phyloP scores from a whole-genome alignment of 371 early-diverging fungal species.

The Zopfochytrium polystomum region DNA sequence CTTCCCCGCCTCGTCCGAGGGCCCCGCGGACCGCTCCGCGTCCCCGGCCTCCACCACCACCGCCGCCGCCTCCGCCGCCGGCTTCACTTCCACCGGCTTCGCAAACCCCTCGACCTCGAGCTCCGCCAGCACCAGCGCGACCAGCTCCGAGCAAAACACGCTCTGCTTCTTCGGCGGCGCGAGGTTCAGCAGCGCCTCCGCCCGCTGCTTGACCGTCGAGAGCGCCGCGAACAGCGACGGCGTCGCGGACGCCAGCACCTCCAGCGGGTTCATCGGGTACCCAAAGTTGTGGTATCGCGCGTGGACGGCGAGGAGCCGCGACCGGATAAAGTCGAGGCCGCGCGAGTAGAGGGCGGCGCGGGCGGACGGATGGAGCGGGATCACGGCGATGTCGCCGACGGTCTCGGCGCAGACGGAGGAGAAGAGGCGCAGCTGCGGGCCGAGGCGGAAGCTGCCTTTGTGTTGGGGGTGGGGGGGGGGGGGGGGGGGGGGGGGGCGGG shows the following conservation, averaged over 20 bases:
- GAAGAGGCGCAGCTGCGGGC: constrained; percentile 31
- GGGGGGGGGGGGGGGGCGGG: too few relatives aligned
- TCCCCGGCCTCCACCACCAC: constrained; percentile 10
- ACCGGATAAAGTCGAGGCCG: not conserved
- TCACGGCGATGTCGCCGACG: constrained; percentile 24
- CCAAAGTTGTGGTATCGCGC: constrained; percentile 9
- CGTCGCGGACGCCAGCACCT: constrained; percentile 10
- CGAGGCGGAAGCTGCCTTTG: constrained; percentile 26
- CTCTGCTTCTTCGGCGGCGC: not conserved
- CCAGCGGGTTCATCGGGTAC: constrained; percentile 14
- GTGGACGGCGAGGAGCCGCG: constrained; percentile 13
- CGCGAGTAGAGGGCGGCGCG: constrained; percentile 6
- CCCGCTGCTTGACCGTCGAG: not conserved
- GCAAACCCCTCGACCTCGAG: constrained; percentile 28
- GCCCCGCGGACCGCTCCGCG: constrained; percentile 3
- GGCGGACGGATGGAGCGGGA: constrained; percentile 8
- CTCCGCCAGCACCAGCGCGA: constrained; percentile 17
- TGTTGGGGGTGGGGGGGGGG: too few relatives aligned
- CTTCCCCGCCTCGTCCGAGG: constrained; percentile 5
- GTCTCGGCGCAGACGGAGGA: constrained; percentile 16
- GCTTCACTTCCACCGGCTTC: constrained; percentile 1
- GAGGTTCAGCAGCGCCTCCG: not conserved
- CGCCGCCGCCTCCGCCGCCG: constrained; percentile 27
- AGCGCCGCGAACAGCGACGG: not conserved
- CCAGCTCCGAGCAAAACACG: constrained; percentile 37